Evolutionary conservation across 192 early-diverging fungal genomes (phyloP).

Genomic region (Mortierella hygrophila): DNA sequence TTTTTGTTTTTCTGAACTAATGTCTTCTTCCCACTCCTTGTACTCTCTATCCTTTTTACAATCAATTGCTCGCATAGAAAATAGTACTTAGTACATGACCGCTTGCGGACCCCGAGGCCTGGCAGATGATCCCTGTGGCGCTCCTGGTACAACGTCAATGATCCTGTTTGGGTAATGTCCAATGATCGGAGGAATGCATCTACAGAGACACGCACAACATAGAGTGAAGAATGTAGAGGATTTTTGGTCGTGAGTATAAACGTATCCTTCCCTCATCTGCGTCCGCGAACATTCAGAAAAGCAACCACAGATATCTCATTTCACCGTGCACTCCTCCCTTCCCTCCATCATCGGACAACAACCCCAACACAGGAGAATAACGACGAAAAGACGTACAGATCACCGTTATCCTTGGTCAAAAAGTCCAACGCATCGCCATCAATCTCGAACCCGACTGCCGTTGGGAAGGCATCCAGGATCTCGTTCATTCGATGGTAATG

Average conservation of each 20-base stretch:
- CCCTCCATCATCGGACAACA: not conserved
- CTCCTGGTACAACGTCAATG: not conserved
- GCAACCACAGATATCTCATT: no score
- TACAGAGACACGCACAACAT: not conserved
- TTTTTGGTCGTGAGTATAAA: no score
- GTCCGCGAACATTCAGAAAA: no score
- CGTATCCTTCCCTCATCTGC: no score
- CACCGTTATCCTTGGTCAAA: constrained; percentile 2
- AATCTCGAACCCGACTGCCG: not conserved
- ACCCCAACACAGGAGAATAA: not conserved
- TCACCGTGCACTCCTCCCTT: no score
- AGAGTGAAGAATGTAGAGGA: not conserved
- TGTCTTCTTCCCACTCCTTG: no score
- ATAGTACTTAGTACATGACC: not conserved
- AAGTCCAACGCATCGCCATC: not conserved
- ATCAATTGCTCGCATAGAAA: not conserved
- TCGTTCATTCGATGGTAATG: constrained; percentile 1
- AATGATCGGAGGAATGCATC: not conserved
- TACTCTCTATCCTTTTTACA: no score
- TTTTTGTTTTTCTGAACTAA: no score
- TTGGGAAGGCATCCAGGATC: not conserved
- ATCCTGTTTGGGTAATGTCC: not conserved
- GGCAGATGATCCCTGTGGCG: not conserved
- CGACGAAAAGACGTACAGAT: not conserved
- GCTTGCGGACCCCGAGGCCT: not conserved